Evolutionary conservation across 2,329 filamentous ascomycete genomes (phyloP).

Genomic region (Cytospora piceae): DNA sequence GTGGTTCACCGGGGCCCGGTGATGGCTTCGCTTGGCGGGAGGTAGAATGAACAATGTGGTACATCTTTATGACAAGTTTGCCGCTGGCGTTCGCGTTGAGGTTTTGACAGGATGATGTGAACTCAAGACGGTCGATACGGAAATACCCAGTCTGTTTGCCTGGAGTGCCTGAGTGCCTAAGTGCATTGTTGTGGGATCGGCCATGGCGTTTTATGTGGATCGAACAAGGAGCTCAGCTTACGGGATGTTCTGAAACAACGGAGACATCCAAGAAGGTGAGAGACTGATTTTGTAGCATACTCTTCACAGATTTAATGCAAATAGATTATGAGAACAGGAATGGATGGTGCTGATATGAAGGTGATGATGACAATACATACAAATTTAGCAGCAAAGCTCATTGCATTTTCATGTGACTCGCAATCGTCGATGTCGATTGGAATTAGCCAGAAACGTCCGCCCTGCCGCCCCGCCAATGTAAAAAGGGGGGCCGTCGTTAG

Average conservation of each 20-base stretch:
- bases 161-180: background rate
- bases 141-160: background rate
- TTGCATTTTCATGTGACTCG: background rate
- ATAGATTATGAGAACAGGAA: no score
- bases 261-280: background rate
- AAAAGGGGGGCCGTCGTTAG: background rate
- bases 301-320: background rate
- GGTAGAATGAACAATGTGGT: conserved; percentile 3
- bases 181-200: background rate
- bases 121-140: background rate
- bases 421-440: background rate
- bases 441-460: background rate
- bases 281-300: background rate
- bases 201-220: background rate
- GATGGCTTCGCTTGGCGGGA: conserved; percentile 5
- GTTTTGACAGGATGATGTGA: background rate
- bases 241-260: background rate
- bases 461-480: background rate
- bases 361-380: no score
- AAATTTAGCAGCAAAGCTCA: background rate
- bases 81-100: background rate
- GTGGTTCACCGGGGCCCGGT: conserved; percentile 7
- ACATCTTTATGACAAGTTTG: background rate
- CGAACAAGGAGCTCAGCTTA: background rate
- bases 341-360: no score